Conservation (phyloP, 2,329 filamentous ascomycete species). For the Aspergillus quadricinctus region DNA sequence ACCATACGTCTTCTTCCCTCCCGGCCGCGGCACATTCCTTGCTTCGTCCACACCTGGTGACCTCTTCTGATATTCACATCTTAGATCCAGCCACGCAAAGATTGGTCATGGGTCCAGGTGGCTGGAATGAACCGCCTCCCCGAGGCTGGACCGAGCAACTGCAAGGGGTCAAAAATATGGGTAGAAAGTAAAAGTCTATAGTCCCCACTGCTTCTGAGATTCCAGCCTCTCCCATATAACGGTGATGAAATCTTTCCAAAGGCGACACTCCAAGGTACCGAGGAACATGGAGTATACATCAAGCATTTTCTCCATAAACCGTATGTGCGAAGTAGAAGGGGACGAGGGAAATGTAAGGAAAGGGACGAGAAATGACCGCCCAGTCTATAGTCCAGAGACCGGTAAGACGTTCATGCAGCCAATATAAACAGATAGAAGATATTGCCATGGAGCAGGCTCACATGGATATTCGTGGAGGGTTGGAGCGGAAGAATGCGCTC, state of each 20-base stretch:
- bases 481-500: neutral
- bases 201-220: neutral
- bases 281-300: slow-evolving; percentile 18
- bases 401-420: slow-evolving; percentile 10
- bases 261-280: neutral
- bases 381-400: slow-evolving; percentile 7
- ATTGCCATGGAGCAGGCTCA: slow-evolving; percentile 14
- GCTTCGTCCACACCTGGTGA: neutral
- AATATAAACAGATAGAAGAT: slow-evolving; percentile 17
- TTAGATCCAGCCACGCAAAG: neutral
- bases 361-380: slow-evolving; percentile 3
- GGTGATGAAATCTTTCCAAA: neutral
- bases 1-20: neutral
- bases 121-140: neutral
- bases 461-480: slow-evolving; percentile 7
- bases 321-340: slow-evolving; percentile 5
- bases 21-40: neutral
- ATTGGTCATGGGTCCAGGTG: neutral
- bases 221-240: neutral
- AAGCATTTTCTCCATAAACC: slow-evolving; percentile 15
- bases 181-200: neutral
- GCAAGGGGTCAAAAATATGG: neutral
- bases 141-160: neutral
- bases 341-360: slow-evolving; percentile 4
- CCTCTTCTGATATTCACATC: neutral